Percentiles rank a stretch among this genome's conserved stretches.
Conservation (phyloP, 768 basidiomycete genomes). For the Leccinum disarticulatum region DNA sequence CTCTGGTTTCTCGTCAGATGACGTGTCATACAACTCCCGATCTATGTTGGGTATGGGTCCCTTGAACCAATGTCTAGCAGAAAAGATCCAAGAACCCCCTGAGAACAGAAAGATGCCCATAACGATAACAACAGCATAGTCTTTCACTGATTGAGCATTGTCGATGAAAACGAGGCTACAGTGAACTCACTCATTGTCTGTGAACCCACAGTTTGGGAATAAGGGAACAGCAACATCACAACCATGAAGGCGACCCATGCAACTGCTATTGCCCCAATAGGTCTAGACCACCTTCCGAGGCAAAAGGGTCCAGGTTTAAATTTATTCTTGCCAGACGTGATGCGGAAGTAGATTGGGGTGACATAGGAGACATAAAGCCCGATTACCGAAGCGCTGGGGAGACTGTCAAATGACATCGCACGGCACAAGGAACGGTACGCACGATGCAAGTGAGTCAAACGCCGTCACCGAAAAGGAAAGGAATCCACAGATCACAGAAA, state of each 20-base stretch:
- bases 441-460: constrained; percentile 38
- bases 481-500: constrained; percentile 32
- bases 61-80: constrained; percentile 36
- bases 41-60: constrained; percentile 35
- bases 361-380: constrained; percentile 40
- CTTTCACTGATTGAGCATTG: constrained; percentile 1
- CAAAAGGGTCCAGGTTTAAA: constrained; percentile 37
- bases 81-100: constrained; percentile 34
- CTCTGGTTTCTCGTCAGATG: constrained; percentile 3
- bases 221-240: constrained; percentile 36
- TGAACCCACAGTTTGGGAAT: constrained; percentile 17
- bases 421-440: not conserved
- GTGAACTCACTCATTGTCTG: constrained; percentile 35
- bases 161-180: not conserved
- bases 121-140: constrained; percentile 31
- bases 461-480: constrained; percentile 36
- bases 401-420: not conserved
- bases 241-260: constrained; percentile 36
- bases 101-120: constrained; percentile 33
- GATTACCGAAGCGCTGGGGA: constrained; percentile 31
- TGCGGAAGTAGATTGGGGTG: constrained; percentile 37
- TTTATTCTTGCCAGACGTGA: constrained; percentile 34
- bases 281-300: constrained; percentile 31
- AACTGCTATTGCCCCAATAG: constrained; percentile 31
- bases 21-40: not conserved